phyloP scores from a whole-genome alignment of 345 rosid species.

The Clarkia xantiana region DNA sequence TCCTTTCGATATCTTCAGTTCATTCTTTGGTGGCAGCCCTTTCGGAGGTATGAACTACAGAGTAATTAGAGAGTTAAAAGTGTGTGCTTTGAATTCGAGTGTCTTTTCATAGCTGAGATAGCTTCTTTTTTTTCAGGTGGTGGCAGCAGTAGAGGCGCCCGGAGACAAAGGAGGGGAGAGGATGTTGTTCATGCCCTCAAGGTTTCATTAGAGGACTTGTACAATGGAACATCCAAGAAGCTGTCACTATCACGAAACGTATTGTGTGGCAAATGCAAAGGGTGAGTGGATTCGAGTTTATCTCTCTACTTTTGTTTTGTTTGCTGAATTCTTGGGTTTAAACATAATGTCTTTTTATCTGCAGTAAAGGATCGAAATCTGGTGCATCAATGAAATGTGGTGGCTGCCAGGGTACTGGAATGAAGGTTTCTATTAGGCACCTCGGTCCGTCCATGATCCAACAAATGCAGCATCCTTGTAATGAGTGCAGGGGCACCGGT shows the following conservation, averaged over 20 bases:
- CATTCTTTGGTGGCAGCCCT: conserved; percentile 68
- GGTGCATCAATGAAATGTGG: conserved; percentile 56
- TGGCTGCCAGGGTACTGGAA: conserved; percentile 64
- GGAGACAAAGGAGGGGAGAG: conserved; percentile 89
- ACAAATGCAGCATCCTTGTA: conserved; percentile 75
- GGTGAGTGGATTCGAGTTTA: conserved; percentile 25
- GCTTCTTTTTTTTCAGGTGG: conserved; percentile 9
- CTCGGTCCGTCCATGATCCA: conserved; percentile 66
- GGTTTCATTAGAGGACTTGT: conserved; percentile 72
- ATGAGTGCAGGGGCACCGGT: conserved; percentile 61
- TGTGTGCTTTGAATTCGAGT: background rate
- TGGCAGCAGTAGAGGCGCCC: conserved; percentile 72
- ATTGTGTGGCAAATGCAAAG: conserved; percentile 80
- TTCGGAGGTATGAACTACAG: conserved; percentile 32
- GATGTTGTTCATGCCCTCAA: conserved; percentile 81
- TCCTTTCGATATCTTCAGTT: conserved; percentile 61
- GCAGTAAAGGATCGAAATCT: conserved; percentile 68
- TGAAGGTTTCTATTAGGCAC: conserved; percentile 61
- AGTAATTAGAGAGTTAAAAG: background rate
- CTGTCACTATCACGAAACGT: conserved; percentile 64
- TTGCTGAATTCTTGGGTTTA: background rate
- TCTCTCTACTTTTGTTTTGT: background rate
- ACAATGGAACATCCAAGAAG: conserved; percentile 72
- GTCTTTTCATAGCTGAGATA: no score
- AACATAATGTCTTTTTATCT: background rate